Evolutionary conservation across 768 basidiomycete genomes (phyloP).

Genomic region (Russula sp.): DNA sequence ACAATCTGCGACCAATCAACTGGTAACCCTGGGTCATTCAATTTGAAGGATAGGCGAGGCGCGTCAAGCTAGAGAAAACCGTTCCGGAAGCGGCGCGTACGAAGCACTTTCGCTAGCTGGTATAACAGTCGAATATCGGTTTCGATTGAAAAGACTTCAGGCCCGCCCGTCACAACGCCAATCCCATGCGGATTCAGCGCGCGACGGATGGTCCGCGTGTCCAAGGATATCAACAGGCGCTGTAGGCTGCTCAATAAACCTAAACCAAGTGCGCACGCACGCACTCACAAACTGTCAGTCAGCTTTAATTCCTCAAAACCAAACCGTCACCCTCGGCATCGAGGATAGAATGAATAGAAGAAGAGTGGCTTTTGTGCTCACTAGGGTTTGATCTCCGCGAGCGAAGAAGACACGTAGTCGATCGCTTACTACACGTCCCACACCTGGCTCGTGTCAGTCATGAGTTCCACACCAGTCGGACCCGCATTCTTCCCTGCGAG

Average conservation of each 20-base stretch:
- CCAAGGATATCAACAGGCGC: conserved; percentile 90
- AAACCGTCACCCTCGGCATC: conserved; percentile 40
- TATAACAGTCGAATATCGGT: conserved; percentile 72
- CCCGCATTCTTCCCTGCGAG: conserved; percentile 90
- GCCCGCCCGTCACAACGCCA: conserved; percentile 92
- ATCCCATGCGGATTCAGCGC: conserved; percentile 76
- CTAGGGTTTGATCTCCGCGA: conserved; percentile 86
- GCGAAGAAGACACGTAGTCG: conserved; percentile 80
- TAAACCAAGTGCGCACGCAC: conserved; percentile 36
- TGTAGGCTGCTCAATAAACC: conserved; percentile 94
- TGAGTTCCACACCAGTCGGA: conserved; percentile 88
- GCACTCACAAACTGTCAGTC: too few relatives aligned
- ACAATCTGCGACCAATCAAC: conserved; percentile 69
- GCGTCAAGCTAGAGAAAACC: conserved; percentile 75
- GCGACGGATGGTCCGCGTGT: conserved; percentile 74
- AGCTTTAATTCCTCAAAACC: background rate
- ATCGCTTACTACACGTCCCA: conserved; percentile 94
- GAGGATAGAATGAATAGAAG: background rate
- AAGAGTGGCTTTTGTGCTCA: conserved; percentile 35
- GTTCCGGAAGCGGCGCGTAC: conserved; percentile 67
- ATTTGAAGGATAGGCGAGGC: conserved; percentile 66
- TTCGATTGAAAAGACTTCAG: conserved; percentile 64
- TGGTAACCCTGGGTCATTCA: conserved; percentile 79
- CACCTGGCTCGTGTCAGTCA: conserved; percentile 97
- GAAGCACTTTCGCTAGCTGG: conserved; percentile 68